These are phyloP conservation scores for Venustampulla echinocandica DNA, from an alignment of 495 filamentous ascomycete species.

Conservation along the genomic window DNA sequence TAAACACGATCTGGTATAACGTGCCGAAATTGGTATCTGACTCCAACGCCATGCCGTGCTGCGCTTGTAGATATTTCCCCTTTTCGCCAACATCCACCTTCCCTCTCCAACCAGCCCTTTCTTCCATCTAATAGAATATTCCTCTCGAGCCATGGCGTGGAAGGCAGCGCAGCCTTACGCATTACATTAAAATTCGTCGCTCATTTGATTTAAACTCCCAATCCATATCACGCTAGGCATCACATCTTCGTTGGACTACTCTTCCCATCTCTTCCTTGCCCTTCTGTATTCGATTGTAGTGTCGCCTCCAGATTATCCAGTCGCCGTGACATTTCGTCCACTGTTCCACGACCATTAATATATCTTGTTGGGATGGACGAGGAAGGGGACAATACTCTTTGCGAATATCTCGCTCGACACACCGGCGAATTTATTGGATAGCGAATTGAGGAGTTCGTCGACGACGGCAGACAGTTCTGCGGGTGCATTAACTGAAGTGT, in stretches of 20 bases:
- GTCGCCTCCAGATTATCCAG: constrained; percentile 81
- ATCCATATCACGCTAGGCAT: too few species aligned
- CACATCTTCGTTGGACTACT: constrained; percentile 23
- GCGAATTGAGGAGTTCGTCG: constrained; percentile 74
- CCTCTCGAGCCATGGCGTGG: too few species aligned
- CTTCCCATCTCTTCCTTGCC: constrained; percentile 20
- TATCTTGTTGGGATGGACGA: background rate
- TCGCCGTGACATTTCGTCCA: constrained; percentile 92
- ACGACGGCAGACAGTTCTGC: constrained; percentile 68
- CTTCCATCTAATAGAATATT: too few species aligned
- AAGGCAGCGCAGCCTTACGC: too few species aligned
- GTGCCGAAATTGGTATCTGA: too few species aligned
- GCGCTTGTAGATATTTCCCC: background rate
- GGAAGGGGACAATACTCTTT: constrained; percentile 52
- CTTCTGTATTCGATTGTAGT: constrained; percentile 44
- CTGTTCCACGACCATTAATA: constrained; percentile 33
- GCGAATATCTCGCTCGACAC: constrained; percentile 78
- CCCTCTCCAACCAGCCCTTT: too few species aligned
- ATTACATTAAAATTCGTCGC: too few species aligned
- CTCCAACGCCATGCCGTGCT: too few species aligned
- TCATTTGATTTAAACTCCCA: too few species aligned
- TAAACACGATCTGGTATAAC: too few species aligned
- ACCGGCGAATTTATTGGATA: constrained; percentile 74
- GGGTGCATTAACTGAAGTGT: constrained; percentile 15
- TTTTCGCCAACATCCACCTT: background rate